Evolutionary conservation across 805 yeast species (phyloP).

Genomic region (Priceomyces medius): DNA sequence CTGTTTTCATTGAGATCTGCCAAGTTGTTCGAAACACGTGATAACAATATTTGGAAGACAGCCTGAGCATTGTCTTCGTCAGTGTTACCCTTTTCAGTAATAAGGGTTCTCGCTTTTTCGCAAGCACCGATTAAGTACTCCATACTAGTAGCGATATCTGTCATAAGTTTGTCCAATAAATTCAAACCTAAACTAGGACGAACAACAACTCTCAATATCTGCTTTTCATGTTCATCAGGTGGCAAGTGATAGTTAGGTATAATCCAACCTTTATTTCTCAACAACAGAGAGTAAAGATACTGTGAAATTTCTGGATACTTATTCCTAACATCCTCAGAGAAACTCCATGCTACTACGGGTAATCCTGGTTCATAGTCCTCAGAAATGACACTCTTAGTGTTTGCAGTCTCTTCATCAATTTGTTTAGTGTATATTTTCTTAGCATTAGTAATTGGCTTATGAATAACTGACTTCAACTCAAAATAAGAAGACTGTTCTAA

Average conservation of each 20-base stretch:
- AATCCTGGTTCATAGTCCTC: conserved; percentile 66
- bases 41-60: conserved; percentile 48
- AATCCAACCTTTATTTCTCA: conserved; percentile 82
- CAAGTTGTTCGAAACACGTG: conserved; percentile 58
- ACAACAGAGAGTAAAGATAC: conserved; percentile 63
- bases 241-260: conserved; percentile 89
- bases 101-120: conserved; percentile 33
- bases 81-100: conserved; percentile 14
- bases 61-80: conserved; percentile 29
- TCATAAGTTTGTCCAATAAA: conserved; percentile 62
- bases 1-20: conserved; percentile 32
- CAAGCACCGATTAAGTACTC: conserved; percentile 53
- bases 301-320: conserved; percentile 83
- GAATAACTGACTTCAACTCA: conserved; percentile 75
- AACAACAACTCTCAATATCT: conserved; percentile 83
- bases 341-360: conserved; percentile 86
- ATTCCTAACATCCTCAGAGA: conserved; percentile 55
- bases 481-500: conserved; percentile 65
- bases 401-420: conserved; percentile 8
- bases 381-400: conserved; percentile 28
- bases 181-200: conserved; percentile 64
- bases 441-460: conserved; percentile 44
- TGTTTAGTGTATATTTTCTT: conserved; percentile 18
- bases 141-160: conserved; percentile 52
- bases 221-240: conserved; percentile 51